Conservation (phyloP, 2,329 filamentous ascomycete species). For the Chaetomium globosum region DNA sequence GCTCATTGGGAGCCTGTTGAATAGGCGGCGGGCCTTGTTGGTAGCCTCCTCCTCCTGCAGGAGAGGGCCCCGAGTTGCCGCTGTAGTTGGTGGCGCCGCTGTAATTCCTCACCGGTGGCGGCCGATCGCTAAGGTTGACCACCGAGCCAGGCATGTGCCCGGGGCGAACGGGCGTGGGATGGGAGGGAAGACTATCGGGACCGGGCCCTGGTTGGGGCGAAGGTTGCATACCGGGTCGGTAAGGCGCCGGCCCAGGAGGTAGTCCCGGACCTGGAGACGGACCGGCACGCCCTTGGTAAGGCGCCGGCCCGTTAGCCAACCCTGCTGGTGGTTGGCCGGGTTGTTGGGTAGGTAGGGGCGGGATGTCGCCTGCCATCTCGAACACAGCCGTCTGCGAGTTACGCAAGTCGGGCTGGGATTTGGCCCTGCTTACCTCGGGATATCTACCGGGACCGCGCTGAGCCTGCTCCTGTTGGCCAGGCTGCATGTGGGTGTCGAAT, state of each 20-base stretch:
- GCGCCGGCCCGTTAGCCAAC: conserved; percentile 30
- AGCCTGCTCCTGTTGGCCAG: conserved; percentile 45
- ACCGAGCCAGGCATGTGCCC: conserved; percentile 63
- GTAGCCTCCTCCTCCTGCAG: conserved; percentile 35
- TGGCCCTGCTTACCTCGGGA: conserved; percentile 60
- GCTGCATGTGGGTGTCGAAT: conserved; percentile 53
- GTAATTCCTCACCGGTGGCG: conserved; percentile 62
- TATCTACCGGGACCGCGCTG: conserved; percentile 55
- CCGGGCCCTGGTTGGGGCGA: conserved; percentile 43
- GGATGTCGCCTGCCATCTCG: conserved; percentile 70
- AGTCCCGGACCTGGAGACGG: conserved; percentile 29
- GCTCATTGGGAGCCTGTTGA: conserved; percentile 38
- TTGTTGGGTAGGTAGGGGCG: conserved; percentile 52
- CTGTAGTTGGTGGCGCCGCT: conserved; percentile 51
- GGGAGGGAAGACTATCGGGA: conserved; percentile 57
- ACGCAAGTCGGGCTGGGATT: conserved; percentile 68
- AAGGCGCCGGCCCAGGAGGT: conserved; percentile 34
- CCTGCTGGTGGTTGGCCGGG: conserved; percentile 36
- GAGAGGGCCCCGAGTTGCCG: conserved; percentile 36
- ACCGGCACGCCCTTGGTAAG: conserved; percentile 28
- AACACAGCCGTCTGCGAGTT: conserved; percentile 70
- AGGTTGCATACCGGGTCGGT: conserved; percentile 31
- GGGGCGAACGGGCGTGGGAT: conserved; percentile 65
- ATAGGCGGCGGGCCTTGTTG: conserved; percentile 39
- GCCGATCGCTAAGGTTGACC: conserved; percentile 58